A percentile compares a stretch with the other conserved stretches of the same genome.
phyloP scores from a whole-genome alignment of 1,139 yeast genomes.

The Taphrina flavorubra region DNA sequence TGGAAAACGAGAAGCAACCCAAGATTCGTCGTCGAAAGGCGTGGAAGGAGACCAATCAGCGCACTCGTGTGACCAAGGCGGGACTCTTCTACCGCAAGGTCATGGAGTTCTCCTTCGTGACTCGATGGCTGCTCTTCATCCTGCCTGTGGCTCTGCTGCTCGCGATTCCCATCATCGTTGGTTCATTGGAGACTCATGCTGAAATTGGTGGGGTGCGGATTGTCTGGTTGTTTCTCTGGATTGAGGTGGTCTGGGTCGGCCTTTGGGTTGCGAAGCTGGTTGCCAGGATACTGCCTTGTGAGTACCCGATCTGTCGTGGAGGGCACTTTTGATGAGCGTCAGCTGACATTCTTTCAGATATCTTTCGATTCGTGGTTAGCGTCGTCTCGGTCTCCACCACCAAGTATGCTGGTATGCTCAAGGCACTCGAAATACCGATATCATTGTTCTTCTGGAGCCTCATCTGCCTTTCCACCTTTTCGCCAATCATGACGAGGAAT shows the following conservation, averaged over 20 bases:
- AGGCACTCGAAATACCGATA: constrained; percentile 53
- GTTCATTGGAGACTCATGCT: constrained; percentile 51
- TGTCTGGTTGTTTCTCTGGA: constrained; percentile 56
- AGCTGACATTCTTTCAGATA: constrained; percentile 12
- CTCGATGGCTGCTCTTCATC: constrained; percentile 53
- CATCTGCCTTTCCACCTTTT: constrained; percentile 50
- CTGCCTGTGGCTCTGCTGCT: constrained; percentile 53
- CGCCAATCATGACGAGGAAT: constrained; percentile 53
- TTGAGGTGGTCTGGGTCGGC: constrained; percentile 56
- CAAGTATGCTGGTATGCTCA: constrained; percentile 51
- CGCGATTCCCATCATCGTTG: constrained; percentile 54
- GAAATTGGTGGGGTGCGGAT: constrained; percentile 52
- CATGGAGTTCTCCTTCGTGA: constrained; percentile 48
- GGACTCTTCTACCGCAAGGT: constrained; percentile 40
- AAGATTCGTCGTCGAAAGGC: constrained; percentile 30
- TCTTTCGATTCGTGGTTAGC: constrained; percentile 49
- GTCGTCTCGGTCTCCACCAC: constrained; percentile 52
- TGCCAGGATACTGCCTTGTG: constrained; percentile 52
- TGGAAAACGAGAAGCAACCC: constrained; percentile 14
- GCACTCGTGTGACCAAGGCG: constrained; percentile 34
- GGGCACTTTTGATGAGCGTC: too few species aligned
- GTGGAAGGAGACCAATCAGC: constrained; percentile 29
- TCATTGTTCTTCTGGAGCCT: constrained; percentile 48
- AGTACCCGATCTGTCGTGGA: too few species aligned
- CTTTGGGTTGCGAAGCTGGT: constrained; percentile 52